Percentiles rank a stretch among this genome's conserved stretches.
These are phyloP conservation scores for Pythium biforme DNA, from an alignment of 352 stramenopile genomes.

Conservation along the genomic window DNA sequence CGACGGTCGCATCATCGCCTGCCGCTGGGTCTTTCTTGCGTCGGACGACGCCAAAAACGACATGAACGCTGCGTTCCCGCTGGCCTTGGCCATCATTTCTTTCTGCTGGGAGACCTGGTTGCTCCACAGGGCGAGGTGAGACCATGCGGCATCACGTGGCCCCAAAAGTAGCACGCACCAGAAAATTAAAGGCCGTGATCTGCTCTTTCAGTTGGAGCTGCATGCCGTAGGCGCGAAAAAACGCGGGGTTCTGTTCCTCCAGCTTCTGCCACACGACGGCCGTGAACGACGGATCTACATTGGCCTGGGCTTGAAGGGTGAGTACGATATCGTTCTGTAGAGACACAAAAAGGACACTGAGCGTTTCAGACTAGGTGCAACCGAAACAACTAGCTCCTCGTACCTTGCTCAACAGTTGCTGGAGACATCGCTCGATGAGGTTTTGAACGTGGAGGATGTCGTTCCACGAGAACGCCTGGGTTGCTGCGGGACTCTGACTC, in stretches of 20 bases:
- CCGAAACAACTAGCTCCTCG: not conserved
- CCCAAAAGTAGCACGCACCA: conserved; percentile 43
- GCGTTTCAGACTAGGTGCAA: not conserved
- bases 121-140: not conserved
- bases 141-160: not conserved
- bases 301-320: conserved; percentile 61
- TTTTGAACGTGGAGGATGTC: conserved; percentile 89
- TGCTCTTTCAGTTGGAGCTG: conserved; percentile 89
- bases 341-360: not conserved
- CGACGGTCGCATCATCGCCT: conserved; percentile 13
- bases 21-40: conserved; percentile 16
- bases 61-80: conserved; percentile 29
- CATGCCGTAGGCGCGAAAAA: conserved; percentile 85
- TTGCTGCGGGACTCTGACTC: not conserved
- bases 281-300: conserved; percentile 84
- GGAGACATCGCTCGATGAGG: conserved; percentile 88
- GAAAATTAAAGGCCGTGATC: conserved; percentile 90
- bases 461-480: conserved; percentile 76
- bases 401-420: conserved; percentile 90
- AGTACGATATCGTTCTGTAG: conserved; percentile 63
- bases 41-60: conserved; percentile 22
- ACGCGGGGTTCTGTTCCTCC: conserved; percentile 88
- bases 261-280: conserved; percentile 91
- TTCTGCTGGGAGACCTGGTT: conserved; percentile 65
- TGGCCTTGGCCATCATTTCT: conserved; percentile 53